A percentile compares a stretch with the other conserved stretches of the same genome.
phyloP scores from a whole-genome alignment of 192 early-diverging fungal genomes.

The Backusella westeae region DNA sequence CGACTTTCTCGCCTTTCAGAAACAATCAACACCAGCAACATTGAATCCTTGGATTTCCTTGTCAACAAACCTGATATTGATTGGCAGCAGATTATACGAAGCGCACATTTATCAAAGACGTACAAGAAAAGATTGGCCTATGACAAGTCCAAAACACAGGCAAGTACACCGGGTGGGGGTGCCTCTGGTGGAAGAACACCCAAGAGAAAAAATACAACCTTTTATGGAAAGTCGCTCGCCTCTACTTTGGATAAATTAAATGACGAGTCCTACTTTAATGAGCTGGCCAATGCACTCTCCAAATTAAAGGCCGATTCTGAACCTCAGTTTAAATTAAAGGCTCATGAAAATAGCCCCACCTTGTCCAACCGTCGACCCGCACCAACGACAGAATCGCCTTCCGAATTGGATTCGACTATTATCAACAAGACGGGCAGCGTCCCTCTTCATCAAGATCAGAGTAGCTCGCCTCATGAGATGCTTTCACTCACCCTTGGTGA shows the following conservation, averaged over 20 bases:
- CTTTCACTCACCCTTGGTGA: slow-evolving; percentile 67
- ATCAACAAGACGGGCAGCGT: slow-evolving; percentile 2
- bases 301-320: slow-evolving; percentile 20
- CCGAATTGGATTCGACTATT: neutral
- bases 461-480: slow-evolving; percentile 19
- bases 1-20: slow-evolving; percentile 72
- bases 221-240: neutral
- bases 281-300: slow-evolving; percentile 20
- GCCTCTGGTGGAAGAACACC: slow-evolving; percentile 24
- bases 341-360: slow-evolving; percentile 38
- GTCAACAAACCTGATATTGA: slow-evolving; percentile 56
- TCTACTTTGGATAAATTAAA: neutral
- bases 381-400: neutral
- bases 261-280: slow-evolving; percentile 21
- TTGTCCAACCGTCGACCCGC: neutral
- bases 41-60: slow-evolving; percentile 83
- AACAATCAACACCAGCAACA: slow-evolving; percentile 71
- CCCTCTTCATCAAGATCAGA: neutral
- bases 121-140: slow-evolving; percentile 41
- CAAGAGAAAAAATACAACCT: slow-evolving; percentile 17
- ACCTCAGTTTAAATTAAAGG: slow-evolving; percentile 42
- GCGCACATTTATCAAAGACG: slow-evolving; percentile 36
- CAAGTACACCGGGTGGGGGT: slow-evolving; percentile 40
- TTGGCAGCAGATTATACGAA: slow-evolving; percentile 51
- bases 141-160: slow-evolving; percentile 45